Base-by-base conservation (phyloP, 2,329 filamentous ascomycete genomes). In the Tothia fuscella region DNA sequence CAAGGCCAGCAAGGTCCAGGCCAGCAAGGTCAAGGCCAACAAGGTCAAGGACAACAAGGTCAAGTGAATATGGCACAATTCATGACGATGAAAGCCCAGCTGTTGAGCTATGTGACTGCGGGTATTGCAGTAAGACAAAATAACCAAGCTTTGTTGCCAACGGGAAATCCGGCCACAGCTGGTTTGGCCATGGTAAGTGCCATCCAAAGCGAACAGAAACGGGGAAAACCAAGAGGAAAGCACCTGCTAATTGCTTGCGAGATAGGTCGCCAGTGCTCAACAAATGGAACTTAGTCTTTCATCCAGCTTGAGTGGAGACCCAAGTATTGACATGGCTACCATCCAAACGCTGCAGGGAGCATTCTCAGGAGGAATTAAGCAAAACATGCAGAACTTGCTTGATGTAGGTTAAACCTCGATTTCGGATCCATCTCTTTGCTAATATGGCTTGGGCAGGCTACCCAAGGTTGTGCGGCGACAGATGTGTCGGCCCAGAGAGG, bases 271-370 rank as follows among this genome's bases (percentile, higher is more conserved):
- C 32, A 35, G 22, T 35, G 32, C 32, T 5, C 32, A 35, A 35
- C 32, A 35, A 12, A 20, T 13, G 10, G 32, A 35, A 20, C 32
- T 35, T 13, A 21, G 17, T 7, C 3, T 35, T 12, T 17, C 32
- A 35, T 35, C 32, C 17, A 35, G 32, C 32, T 35, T 35, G 16
- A 35, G 6, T 13, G 32, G 32, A 9, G 32, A 35, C 14, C 17
- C 32, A 6, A 35, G 17, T 3, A 20, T 35, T 17, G 32, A 35
- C 14, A 5, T 21, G 9, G 16, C 32, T 6, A 35, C 32, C 17
- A 20, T 35, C 2, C 32, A 21, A 35, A 35, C 17, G 20, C 17
- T 35, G 3, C n/a, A 20, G 32, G 22, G 22, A 20, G 17, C 17
- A 3, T 35, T 35, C 17, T 12, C 12, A 4, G 17, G 10, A 12